phyloP scores from a whole-genome alignment of 2,329 filamentous ascomycete genomes.

The Podosphaera leucotricha region DNA sequence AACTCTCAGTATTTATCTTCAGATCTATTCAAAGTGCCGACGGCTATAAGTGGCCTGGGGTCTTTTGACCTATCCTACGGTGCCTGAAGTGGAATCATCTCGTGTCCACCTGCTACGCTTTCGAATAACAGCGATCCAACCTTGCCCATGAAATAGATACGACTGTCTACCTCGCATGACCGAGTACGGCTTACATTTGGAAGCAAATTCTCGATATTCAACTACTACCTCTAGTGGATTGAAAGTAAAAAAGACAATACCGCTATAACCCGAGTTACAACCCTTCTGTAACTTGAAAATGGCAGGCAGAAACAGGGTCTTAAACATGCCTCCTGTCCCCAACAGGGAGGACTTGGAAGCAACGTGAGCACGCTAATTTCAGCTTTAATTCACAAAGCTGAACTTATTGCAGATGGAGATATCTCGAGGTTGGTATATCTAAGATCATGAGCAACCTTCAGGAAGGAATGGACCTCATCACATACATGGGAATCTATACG shows the following conservation, averaged over 20 bases:
- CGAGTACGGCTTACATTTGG: too few species aligned
- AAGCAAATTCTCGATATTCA: too few species aligned
- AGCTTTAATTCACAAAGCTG: conserved; percentile 1
- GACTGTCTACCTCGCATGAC: too few species aligned
- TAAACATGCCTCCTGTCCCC: conserved; percentile 29
- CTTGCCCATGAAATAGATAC: too few species aligned
- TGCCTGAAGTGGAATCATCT: too few species aligned
- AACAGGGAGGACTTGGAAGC: conserved; percentile 37
- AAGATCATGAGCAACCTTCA: conserved; percentile 86
- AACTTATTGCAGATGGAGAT: conserved; percentile 47
- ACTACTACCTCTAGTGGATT: too few species aligned
- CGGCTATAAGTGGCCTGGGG: too few species aligned
- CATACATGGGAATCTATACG: conserved; percentile 97
- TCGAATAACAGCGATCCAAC: too few species aligned
- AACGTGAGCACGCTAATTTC: conserved; percentile 25
- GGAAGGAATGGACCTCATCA: conserved; percentile 81
- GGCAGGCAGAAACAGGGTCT: conserved; percentile 5
- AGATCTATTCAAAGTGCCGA: too few species aligned
- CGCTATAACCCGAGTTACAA: not conserved
- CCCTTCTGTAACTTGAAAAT: conserved; percentile 3
- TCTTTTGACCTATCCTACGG: too few species aligned
- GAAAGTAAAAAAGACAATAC: not conserved
- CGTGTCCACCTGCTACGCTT: too few species aligned
- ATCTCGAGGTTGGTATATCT: conserved; percentile 68
- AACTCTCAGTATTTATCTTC: too few species aligned